A percentile compares a stretch with the other conserved stretches of the same genome.
These are phyloP conservation scores for Lactifluus rugatus DNA, from an alignment of 768 basidiomycete genomes.

Conservation along the genomic window DNA sequence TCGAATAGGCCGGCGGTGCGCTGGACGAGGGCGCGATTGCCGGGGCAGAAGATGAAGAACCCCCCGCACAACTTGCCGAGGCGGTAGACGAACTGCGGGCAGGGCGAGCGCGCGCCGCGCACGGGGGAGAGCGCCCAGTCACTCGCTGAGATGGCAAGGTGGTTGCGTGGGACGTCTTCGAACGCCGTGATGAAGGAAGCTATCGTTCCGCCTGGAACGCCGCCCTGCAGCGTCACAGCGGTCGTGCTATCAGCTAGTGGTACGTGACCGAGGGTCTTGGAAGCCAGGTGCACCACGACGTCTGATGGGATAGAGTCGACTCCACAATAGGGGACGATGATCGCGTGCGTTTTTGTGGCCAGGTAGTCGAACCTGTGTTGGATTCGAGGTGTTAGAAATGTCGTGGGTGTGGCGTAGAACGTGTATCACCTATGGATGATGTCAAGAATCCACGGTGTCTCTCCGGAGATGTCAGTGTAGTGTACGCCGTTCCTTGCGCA, in stretches of 20 bases:
- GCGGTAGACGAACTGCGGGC: conserved; percentile 28
- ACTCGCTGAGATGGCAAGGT: conserved; percentile 23
- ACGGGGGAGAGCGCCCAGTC: conserved; percentile 36
- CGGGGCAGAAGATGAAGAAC: conserved; percentile 32
- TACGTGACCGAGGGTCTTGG: conserved; percentile 49
- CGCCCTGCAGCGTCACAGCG: conserved; percentile 38
- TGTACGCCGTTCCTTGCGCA: conserved; percentile 69
- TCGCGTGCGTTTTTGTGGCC: conserved; percentile 58
- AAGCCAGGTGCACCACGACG: conserved; percentile 54
- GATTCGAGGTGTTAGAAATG: not conserved
- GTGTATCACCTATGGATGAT: conserved; percentile 50
- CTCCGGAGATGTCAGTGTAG: conserved; percentile 81
- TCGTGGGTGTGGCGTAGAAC: not conserved
- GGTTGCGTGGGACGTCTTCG: conserved; percentile 28
- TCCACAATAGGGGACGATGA: conserved; percentile 73
- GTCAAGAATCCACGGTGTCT: conserved; percentile 52
- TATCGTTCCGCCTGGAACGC: conserved; percentile 58
- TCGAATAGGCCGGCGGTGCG: conserved; percentile 47
- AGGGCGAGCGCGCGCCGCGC: conserved; percentile 28
- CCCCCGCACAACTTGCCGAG: conserved; percentile 26
- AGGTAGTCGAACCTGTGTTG: conserved; percentile 54
- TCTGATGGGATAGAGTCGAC: conserved; percentile 77
- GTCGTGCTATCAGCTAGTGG: conserved; percentile 49
- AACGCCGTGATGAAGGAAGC: conserved; percentile 27
- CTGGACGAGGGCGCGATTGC: conserved; percentile 43